Evolutionary conservation across 768 basidiomycete genomes (phyloP).

Genomic region (Pisolithus marmoratus): DNA sequence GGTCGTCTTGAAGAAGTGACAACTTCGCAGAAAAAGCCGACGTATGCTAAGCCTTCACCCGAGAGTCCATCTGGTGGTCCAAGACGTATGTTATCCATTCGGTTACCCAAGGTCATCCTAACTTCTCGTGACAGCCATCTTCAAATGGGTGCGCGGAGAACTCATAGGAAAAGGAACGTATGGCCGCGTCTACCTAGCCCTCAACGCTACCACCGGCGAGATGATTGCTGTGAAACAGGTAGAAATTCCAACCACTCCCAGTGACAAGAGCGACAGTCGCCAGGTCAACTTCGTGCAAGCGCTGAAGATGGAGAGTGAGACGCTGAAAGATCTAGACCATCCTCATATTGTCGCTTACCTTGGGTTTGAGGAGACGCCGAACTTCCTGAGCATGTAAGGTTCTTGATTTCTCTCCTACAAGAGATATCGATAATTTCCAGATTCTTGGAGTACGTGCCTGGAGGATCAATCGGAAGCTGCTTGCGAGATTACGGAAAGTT

Average conservation of each 20-base stretch:
- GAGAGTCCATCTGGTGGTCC: constrained; percentile 62
- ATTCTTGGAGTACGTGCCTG: constrained; percentile 98
- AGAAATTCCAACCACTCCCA: constrained; percentile 85
- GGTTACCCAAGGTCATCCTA: constrained; percentile 11
- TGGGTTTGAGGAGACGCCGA: constrained; percentile 86
- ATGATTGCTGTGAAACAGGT: constrained; percentile 99
- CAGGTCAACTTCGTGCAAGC: constrained; percentile 86
- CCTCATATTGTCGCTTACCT: constrained; percentile 97
- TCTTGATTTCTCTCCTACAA: background rate
- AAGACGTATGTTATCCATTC: constrained; percentile 49
- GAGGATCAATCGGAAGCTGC: constrained; percentile 90
- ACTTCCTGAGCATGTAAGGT: constrained; percentile 87
- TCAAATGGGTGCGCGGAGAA: constrained; percentile 98
- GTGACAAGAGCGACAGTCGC: constrained; percentile 84
- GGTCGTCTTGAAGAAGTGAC: constrained; percentile 91
- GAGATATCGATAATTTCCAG: constrained; percentile 37
- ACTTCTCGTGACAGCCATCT: constrained; percentile 53
- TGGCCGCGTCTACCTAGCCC: constrained; percentile 90
- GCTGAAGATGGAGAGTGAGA: constrained; percentile 92
- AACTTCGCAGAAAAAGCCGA: constrained; percentile 55
- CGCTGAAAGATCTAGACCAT: constrained; percentile 93
- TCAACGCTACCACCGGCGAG: constrained; percentile 95
- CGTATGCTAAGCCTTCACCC: constrained; percentile 36
- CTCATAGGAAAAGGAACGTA: constrained; percentile 97
- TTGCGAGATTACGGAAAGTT: constrained; percentile 90